Base-by-base conservation (phyloP, 257 asterid genomes). In the Schizonepeta tenuifolia region DNA sequence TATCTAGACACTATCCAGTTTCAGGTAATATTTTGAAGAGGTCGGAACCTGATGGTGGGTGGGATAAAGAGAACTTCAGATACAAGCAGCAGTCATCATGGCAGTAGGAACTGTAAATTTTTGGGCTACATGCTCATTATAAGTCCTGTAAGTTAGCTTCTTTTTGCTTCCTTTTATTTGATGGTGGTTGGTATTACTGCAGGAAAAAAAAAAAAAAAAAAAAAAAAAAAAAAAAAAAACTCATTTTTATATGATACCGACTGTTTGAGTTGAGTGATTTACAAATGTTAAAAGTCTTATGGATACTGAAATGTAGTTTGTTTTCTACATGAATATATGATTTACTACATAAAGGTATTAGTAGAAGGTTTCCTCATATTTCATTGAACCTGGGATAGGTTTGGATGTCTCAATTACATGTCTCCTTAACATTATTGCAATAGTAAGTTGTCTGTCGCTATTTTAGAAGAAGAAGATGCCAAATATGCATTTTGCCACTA, bases 21-120 rank as follows among this genome's bases (percentile, higher is more conserved):
- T 68, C 95, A 24, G 82, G 93, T 55, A 86, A 88, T 72, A 69
- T 71, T 57, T 43, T 81, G 78, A 93, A 89, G 83, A 83, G 98
- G 83, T 79, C 85, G 69, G 97, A 91, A 74, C 95, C 93, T 0
- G 98, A 94, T 9, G 96, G 88, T 74, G 92, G 95, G 17, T 79
- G 87, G 89, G 97, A 88, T 21, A 76, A 71, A 26, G 97, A 89
- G 40, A 79, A 72, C 84, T 79, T 85, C 85, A 83, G 93, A 76
- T 84, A 75, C 81, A 93, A 87, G 83, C 97, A 87, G 83, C 97
- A 89, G 70, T 76, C 94, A 31, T 82, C 96, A 3, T 83, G 93
- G 95, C 93, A 90, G 69, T 83, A 83, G 83, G 55, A 74, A 67
- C 72, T 26, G 31, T 49, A 7, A 62, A 15, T 46, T 69, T 47